Evolutionary conservation across 495 filamentous ascomycete genomes (phyloP).

Genomic region (Penicillium paradoxum): DNA sequence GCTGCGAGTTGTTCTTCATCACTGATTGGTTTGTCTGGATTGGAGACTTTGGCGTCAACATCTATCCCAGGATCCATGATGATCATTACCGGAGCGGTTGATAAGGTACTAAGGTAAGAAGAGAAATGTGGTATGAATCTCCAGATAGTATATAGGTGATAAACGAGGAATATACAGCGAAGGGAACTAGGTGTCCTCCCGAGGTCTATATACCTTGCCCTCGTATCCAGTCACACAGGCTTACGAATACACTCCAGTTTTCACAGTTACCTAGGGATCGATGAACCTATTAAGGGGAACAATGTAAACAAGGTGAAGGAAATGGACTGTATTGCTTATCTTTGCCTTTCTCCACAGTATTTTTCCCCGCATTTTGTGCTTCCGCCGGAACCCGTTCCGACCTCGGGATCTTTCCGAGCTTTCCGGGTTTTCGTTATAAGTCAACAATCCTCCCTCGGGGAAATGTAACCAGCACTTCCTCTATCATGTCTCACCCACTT

Average conservation of each 20-base stretch:
- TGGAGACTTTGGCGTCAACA: constrained; percentile 5
- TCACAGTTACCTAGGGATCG: no score
- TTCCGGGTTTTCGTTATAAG: constrained; percentile 1
- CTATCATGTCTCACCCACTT: constrained; percentile 40
- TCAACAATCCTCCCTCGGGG: not conserved
- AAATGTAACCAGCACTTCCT: not conserved
- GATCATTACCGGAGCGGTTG: no score
- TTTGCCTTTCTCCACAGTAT: no score
- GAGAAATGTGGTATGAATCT: no score
- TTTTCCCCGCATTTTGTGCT: constrained; percentile 9
- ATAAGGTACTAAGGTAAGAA: no score
- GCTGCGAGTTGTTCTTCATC: constrained; percentile 25
- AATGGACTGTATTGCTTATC: no score
- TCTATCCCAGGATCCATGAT: constrained; percentile 6
- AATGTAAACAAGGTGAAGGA: no score
- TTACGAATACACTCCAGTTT: not conserved
- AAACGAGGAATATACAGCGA: not conserved
- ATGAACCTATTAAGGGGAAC: no score
- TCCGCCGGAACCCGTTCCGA: not conserved
- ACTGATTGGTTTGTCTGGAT: constrained; percentile 16
- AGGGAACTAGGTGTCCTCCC: not conserved
- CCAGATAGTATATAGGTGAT: no score
- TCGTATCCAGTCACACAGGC: not conserved
- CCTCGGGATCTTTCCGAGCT: not conserved
- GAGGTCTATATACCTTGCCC: not conserved